Evolutionary conservation across 306 rosid species (phyloP).

Genomic region (Casuarina equisetifolia): DNA sequence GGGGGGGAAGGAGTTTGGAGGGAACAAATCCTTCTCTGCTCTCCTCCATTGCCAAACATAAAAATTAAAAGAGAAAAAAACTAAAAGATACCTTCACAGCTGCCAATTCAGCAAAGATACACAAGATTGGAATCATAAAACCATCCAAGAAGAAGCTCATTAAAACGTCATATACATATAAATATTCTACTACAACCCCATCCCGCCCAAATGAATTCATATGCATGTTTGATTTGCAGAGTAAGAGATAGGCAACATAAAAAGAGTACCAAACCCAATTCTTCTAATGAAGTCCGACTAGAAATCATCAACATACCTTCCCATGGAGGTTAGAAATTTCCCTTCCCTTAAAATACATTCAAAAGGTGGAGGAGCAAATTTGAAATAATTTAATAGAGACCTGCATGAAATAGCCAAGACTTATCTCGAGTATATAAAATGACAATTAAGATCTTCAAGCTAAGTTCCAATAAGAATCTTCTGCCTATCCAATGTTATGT

Average conservation of each 20-base stretch:
- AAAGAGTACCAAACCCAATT: background rate
- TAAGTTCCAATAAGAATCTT: conserved; percentile 7
- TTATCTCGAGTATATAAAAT: conserved; percentile 16
- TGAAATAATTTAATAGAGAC: conserved; percentile 63
- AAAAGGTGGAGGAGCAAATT: conserved; percentile 83
- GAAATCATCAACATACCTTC: conserved; percentile 44
- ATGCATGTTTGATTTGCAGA: background rate
- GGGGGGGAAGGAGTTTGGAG: no score
- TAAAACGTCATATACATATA: background rate
- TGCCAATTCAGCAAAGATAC: background rate
- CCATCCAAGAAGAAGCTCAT: background rate
- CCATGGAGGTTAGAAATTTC: conserved; percentile 21
- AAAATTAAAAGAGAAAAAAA: background rate
- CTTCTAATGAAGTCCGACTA: background rate
- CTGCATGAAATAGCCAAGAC: conserved; percentile 44
- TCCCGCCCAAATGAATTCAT: background rate
- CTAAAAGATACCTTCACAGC: no score
- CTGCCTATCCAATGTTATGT: background rate
- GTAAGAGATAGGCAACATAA: conserved; percentile 3
- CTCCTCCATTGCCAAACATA: background rate
- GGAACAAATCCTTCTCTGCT: background rate
- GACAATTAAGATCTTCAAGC: background rate
- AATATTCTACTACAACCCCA: background rate
- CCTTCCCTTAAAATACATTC: conserved; percentile 48
- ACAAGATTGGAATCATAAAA: background rate